Conservation (phyloP, 208 protist species). For the Trichomonas vaginalis region DNA sequence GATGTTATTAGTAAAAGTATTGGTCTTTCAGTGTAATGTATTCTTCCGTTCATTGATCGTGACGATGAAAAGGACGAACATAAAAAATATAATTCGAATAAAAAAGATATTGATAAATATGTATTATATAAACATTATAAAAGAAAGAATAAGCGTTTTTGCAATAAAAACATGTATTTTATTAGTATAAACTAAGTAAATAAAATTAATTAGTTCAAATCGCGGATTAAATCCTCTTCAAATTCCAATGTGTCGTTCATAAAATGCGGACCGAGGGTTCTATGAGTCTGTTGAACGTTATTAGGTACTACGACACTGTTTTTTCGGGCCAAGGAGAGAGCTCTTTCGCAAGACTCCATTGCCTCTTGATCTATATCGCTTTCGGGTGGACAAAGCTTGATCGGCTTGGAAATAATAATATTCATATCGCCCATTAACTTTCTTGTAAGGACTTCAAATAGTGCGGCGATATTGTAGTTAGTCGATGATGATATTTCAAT, state of each 20-base stretch:
- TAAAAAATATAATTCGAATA: too few relatives aligned
- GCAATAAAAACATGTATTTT: too few relatives aligned
- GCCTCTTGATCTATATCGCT: background rate
- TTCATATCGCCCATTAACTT: background rate
- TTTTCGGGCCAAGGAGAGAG: background rate
- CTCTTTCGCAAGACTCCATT: background rate
- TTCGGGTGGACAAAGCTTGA: background rate
- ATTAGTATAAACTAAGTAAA: too few relatives aligned
- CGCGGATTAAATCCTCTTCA: background rate
- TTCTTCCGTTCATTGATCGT: too few relatives aligned
- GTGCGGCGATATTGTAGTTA: conserved; percentile 74
- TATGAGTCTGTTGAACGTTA: background rate
- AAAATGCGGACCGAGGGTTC: background rate
- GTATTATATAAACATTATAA: too few relatives aligned
- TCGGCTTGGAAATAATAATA: background rate
- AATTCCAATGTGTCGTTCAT: background rate
- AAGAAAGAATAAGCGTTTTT: too few relatives aligned
- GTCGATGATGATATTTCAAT: conserved; percentile 99
- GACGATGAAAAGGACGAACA: too few relatives aligned
- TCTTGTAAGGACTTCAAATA: background rate
- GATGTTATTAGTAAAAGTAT: too few relatives aligned
- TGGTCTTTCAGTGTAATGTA: too few relatives aligned
- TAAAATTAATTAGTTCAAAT: background rate
- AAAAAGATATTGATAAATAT: too few relatives aligned
- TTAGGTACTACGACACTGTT: background rate